phyloP scores from a whole-genome alignment of 345 rosid species.

The Lumnitzera racemosa region DNA sequence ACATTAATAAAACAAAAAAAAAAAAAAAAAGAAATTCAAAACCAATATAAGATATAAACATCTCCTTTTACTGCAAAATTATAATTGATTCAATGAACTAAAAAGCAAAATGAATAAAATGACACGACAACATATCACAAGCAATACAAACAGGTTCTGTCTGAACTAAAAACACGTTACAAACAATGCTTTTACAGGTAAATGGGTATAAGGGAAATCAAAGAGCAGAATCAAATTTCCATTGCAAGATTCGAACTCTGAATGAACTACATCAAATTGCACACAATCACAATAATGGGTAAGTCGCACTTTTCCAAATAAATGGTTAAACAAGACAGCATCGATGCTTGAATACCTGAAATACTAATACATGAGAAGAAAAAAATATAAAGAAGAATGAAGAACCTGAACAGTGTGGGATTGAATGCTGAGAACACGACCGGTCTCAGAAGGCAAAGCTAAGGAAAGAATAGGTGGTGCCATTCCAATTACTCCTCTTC shows the following conservation, averaged over 20 bases:
- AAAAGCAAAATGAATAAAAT: too few relatives aligned
- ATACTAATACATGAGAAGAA: not conserved
- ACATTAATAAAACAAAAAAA: not conserved
- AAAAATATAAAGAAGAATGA: not conserved
- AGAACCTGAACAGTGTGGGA: constrained; percentile 94
- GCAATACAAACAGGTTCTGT: too few relatives aligned
- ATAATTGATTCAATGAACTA: too few relatives aligned
- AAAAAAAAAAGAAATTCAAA: not conserved
- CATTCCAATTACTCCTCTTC: constrained; percentile 28
- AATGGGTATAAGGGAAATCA: too few relatives aligned
- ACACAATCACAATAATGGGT: not conserved
- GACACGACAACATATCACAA: too few relatives aligned
- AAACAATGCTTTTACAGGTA: not conserved
- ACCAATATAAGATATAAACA: not conserved
- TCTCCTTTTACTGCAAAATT: not conserved
- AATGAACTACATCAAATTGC: not conserved
- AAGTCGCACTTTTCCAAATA: too few relatives aligned
- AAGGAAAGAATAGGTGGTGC: constrained; percentile 84
- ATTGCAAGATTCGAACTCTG: not conserved
- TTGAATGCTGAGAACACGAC: constrained; percentile 97
- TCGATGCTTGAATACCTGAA: too few relatives aligned
- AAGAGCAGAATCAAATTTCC: too few relatives aligned
- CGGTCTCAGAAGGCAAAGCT: constrained; percentile 86
- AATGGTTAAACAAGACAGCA: too few relatives aligned
- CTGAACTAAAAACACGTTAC: not conserved